These are phyloP conservation scores for Chlorencoelia australis DNA, from an alignment of 2,329 filamentous ascomycete species.

Conservation along the genomic window DNA sequence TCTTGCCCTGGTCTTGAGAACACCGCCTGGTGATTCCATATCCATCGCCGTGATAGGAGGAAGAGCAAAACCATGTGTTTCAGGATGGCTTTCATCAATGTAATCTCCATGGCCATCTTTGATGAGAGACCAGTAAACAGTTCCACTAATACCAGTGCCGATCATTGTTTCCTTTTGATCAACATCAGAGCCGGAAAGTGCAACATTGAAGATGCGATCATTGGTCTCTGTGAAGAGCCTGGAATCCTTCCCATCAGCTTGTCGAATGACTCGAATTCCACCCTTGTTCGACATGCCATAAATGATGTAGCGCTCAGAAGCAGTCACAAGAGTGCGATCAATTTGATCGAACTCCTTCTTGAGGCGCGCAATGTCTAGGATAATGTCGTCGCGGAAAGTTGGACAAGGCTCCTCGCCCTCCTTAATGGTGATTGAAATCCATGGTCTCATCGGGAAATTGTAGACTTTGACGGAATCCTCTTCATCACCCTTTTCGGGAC, in stretches of 20 bases:
- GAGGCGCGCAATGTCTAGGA: conserved; percentile 86
- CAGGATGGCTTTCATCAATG: conserved; percentile 67
- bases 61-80: conserved; percentile 79
- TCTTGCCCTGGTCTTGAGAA: conserved; percentile 90
- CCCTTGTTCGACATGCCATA: conserved; percentile 92
- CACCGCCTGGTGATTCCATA: conserved; percentile 81
- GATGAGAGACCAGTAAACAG: conserved; percentile 90
- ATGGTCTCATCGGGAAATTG: conserved; percentile 95
- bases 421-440: conserved; percentile 77
- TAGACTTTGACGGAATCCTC: conserved; percentile 65
- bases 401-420: conserved; percentile 45
- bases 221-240: conserved; percentile 86
- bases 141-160: conserved; percentile 86
- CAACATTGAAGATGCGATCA: conserved; percentile 91
- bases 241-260: conserved; percentile 85
- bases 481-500: conserved; percentile 56
- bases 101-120: conserved; percentile 68
- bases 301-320: conserved; percentile 82
- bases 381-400: conserved; percentile 63
- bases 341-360: conserved; percentile 98
- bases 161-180: conserved; percentile 71
- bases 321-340: conserved; percentile 84
- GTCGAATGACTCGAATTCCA: conserved; percentile 84
- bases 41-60: conserved; percentile 79
- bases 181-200: conserved; percentile 60